phyloP scores from a whole-genome alignment of 495 filamentous ascomycete species.

The Hypoxylon perforatum region DNA sequence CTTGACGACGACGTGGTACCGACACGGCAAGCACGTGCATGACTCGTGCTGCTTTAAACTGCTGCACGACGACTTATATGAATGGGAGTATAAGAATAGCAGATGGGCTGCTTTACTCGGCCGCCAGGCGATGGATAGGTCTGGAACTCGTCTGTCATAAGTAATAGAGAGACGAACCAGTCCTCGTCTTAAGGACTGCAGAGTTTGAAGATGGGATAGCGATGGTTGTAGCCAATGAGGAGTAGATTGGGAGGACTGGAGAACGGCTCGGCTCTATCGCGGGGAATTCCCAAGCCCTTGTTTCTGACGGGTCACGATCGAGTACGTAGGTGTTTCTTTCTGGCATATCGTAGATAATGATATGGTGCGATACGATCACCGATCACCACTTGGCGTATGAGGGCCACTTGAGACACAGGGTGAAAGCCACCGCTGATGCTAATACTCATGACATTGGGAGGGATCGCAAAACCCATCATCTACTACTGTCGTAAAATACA shows the following conservation, averaged over 20 bases:
- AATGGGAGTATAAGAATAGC: not conserved
- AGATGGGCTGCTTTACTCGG: not conserved
- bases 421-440: constrained; percentile 4
- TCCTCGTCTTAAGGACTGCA: not conserved
- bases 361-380: constrained; percentile 26
- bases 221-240: constrained; percentile 38
- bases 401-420: not conserved
- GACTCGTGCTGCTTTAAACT: constrained; percentile 16
- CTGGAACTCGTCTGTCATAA: constrained; percentile 11
- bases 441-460: not conserved
- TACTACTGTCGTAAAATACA: not conserved
- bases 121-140: constrained; percentile 8
- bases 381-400: constrained; percentile 21
- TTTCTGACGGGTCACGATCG: constrained; percentile 33
- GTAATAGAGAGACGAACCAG: constrained; percentile 10
- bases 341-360: constrained; percentile 14
- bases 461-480: not conserved
- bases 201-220: constrained; percentile 24
- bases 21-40: constrained; percentile 6
- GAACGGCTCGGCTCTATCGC: constrained; percentile 50
- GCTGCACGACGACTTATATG: constrained; percentile 1
- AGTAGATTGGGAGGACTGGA: constrained; percentile 31
- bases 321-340: constrained; percentile 15
- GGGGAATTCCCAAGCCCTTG: constrained; percentile 45
- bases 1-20: constrained; percentile 23